phyloP scores from a whole-genome alignment of 331 rosid genomes.

The Pyracantha coccinea region DNA sequence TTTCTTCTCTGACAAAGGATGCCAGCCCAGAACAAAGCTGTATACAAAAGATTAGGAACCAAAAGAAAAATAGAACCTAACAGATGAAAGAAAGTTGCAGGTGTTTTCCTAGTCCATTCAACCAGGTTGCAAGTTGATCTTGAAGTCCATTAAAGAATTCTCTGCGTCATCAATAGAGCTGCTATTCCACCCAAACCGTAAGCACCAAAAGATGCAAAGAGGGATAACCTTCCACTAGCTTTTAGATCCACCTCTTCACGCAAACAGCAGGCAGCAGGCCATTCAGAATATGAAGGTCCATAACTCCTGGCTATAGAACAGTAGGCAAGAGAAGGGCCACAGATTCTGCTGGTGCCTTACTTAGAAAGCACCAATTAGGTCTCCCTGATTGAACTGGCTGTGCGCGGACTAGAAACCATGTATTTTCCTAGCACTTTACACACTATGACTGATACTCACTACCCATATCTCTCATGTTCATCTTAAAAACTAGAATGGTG shows the following conservation, averaged over 20 bases:
- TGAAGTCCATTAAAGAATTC: too few species aligned
- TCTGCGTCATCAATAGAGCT: background rate
- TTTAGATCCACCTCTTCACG: background rate
- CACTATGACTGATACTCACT: background rate
- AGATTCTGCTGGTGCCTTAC: background rate
- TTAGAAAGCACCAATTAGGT: background rate
- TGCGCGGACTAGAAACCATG: background rate
- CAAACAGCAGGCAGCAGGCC: background rate
- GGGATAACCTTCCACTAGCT: background rate
- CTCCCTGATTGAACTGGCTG: background rate
- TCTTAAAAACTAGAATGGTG: background rate
- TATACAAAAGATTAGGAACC: background rate
- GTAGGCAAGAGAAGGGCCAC: background rate
- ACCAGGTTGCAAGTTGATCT: too few species aligned
- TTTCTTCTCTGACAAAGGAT: background rate
- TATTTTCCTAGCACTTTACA: background rate
- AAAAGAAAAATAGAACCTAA: background rate
- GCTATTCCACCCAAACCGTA: background rate
- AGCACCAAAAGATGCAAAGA: background rate
- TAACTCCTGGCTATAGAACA: background rate
- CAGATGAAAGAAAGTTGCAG: background rate
- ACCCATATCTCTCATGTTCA: background rate
- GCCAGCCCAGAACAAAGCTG: background rate
- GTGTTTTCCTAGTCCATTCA: too few species aligned
- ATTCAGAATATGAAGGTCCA: background rate